Base-by-base conservation (phyloP, 2,329 filamentous ascomycete species). In the Cercospora berteroae region DNA sequence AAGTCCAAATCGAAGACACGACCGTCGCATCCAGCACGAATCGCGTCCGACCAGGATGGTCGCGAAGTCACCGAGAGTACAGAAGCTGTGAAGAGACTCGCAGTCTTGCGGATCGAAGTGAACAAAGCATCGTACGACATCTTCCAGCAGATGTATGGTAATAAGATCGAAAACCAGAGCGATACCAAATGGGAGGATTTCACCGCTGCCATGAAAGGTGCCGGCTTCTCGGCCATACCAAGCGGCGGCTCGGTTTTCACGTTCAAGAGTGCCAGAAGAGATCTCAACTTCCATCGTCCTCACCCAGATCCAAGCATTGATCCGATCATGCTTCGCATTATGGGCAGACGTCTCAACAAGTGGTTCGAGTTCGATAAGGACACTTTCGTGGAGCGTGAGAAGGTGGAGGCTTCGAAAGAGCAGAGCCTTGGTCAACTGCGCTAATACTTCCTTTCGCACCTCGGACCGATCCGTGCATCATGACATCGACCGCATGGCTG, bases 321-420 rank as follows among this genome's bases (percentile, higher is more conserved):
- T 55, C 68, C 72, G 0, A 52, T 75, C 18, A 73, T 74, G 73
- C 61, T 78, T 2, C 72, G 72, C 18, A 65, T 65, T 0, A 75
- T 76, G 65, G 75, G 74, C 6, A 69, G 70, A 44, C 70, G 75
- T 1, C 65, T 78, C 69, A 70, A 69, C 7, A 76, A 73, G 58
- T 74, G 74, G 72, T 78, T 76, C 69, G 71, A 71, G 5, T 76
- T 74, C 72, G 59, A 36, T 4, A 61, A 69, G 16, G 72, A 72
- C 27, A 64, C 69, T 20, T 62, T 77, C 71, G 62, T 73, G 9
- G 56, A 39, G 60, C 60, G 67, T 8, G 25, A 12, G 1, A 57
- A 69, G 13, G 18, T 50, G 12, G n/a, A 33, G 5, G 33, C 10
- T n/a, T 36, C n/a, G 63, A 48, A 16, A 5, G 36, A 27, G 48